Evolutionary conservation across 2,329 filamentous ascomycete genomes (phyloP).

Genomic region (Clarireedia hainanense): DNA sequence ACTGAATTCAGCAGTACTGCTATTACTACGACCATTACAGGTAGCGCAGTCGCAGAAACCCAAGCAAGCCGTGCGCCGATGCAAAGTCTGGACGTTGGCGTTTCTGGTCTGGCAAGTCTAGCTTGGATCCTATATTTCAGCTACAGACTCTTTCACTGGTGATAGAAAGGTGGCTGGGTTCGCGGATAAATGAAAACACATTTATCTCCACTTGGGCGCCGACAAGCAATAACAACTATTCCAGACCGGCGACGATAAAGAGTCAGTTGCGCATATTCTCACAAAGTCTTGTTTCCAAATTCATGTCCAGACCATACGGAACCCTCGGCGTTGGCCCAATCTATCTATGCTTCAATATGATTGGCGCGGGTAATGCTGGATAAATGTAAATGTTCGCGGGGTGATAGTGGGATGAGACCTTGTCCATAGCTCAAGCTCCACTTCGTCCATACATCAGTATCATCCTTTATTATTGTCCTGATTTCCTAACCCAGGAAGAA

Average conservation of each 20-base stretch:
- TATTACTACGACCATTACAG: slow-evolving; percentile 5
- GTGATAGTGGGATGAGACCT: slow-evolving; percentile 11
- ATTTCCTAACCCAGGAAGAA: neutral
- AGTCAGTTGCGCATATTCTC: too few relatives aligned
- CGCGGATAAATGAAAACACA: too few relatives aligned
- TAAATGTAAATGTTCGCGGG: slow-evolving; percentile 5
- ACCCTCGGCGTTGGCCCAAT: neutral
- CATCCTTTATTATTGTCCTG: neutral
- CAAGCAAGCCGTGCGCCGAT: neutral
- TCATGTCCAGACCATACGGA: neutral
- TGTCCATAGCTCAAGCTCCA: neutral
- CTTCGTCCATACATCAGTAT: neutral
- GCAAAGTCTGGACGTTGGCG: neutral
- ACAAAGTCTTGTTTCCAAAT: neutral
- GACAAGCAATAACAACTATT: too few relatives aligned
- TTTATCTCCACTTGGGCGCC: too few relatives aligned
- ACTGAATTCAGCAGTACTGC: slow-evolving; percentile 3
- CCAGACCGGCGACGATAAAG: too few relatives aligned
- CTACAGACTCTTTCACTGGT: neutral
- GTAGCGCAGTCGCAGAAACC: neutral
- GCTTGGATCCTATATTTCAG: slow-evolving; percentile 6
- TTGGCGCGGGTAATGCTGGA: slow-evolving; percentile 19
- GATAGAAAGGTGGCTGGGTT: neutral
- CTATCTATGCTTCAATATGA: slow-evolving; percentile 3
- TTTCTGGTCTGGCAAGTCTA: neutral